These are phyloP conservation scores for Pestalotiopsis sp. DNA, from an alignment of 2,329 filamentous ascomycete genomes.

Conservation along the genomic window DNA sequence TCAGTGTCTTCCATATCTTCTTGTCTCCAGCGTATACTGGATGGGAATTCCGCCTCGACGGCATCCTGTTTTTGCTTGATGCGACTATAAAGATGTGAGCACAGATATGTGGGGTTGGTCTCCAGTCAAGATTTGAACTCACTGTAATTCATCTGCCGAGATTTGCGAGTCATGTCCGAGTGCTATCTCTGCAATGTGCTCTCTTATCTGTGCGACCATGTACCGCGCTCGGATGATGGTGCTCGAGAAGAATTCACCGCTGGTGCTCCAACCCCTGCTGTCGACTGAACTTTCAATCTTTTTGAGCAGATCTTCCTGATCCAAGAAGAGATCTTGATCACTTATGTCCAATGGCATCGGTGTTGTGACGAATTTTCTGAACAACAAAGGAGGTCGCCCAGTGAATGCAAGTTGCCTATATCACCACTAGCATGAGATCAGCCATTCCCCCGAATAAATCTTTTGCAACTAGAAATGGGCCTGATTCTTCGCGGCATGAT, in stretches of 20 bases:
- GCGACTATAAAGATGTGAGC: not conserved
- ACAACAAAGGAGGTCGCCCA: constrained; percentile 41
- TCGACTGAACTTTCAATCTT: constrained; percentile 31
- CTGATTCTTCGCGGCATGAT: too few relatives aligned
- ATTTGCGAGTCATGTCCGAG: constrained; percentile 34
- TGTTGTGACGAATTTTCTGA: constrained; percentile 36
- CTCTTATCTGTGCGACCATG: constrained; percentile 50
- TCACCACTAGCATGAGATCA: not conserved
- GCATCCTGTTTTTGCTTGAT: constrained; percentile 6
- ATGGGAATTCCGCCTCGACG: constrained; percentile 34
- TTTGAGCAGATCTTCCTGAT: constrained; percentile 26
- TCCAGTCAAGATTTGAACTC: not conserved
- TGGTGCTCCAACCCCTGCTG: constrained; percentile 38
- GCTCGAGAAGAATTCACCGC: constrained; percentile 29
- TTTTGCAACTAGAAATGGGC: too few relatives aligned
- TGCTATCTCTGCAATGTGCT: constrained; percentile 62
- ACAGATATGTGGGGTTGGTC: not conserved
- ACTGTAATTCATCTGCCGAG: constrained; percentile 9
- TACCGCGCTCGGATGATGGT: constrained; percentile 31
- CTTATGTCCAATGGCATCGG: constrained; percentile 40
- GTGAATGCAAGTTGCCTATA: constrained; percentile 34
- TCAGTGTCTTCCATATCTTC: constrained; percentile 37
- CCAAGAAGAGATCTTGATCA: constrained; percentile 36
- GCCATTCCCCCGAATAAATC: too few relatives aligned
- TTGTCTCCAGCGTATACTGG: constrained; percentile 39